Base-by-base conservation (phyloP, 2,329 filamentous ascomycete species). In the Colletotrichum simmondsii region DNA sequence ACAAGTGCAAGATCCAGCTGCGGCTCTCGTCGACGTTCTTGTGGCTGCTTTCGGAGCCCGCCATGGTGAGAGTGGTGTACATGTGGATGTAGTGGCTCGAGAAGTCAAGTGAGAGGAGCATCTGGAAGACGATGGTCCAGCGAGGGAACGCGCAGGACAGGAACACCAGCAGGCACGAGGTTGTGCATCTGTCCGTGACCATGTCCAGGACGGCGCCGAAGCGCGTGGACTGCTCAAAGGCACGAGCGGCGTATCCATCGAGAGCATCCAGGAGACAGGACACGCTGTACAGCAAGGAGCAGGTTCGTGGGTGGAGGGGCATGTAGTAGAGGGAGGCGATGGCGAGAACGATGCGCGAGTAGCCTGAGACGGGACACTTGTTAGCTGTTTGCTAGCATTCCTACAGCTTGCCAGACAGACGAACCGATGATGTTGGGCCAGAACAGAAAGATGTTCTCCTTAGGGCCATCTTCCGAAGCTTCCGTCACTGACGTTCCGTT, bases 41-140 rank as follows among this genome's bases (percentile, higher is more conserved):
- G 87, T 99, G 97, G 86, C 95, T 92, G 75, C 85, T 94, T 77
- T 92, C 90, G 66, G 91, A 89, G 65, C 94, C 95, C 66, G 93
- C 95, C 91, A 98, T 97, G 76, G 92, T 92, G 79, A 98, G 87
- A 1, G 95, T 98, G 14, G 95, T 94, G 81, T 97, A 98, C 97
- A 99, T 99, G 86, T 99, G 97, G 88, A 98, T 96, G 82, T 98
- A 99, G 84, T 99, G 97, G 82, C 95, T 98, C 32, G 97, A 94
- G 76, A 99, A 89, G 83, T 99, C 97, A 78, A 99, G 86, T 68
- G 93, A 93, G 83, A 99, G 98, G 80, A 99, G 86, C 57, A 93
- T 91, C 86, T 99, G 97, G 89, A 99, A 99, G 72, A 98, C 80
- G 77, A 98, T 95, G 76, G 94, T 92, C 93, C 95, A 98, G 70